These are phyloP conservation scores for Eudorina sp. DNA, from an alignment of 139 green algal species.

Conservation along the genomic window DNA sequence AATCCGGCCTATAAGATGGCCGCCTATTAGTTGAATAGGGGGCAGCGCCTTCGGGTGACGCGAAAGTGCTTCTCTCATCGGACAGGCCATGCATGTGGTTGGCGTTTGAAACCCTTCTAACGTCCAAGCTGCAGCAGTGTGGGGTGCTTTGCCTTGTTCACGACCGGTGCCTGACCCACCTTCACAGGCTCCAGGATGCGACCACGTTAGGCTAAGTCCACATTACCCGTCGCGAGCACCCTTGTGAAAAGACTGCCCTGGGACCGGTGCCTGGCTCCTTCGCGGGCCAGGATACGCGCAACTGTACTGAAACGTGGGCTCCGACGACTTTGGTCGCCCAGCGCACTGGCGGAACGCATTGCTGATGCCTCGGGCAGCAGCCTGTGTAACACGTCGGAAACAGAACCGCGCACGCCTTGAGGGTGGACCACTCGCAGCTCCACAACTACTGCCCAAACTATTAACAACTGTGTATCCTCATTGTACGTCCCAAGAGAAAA, in stretches of 20 bases:
- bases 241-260: background rate
- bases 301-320: background rate
- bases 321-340: background rate
- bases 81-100: too few species aligned
- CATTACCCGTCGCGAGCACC: background rate
- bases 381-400: background rate
- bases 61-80: too few species aligned
- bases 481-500: background rate
- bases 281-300: background rate
- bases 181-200: background rate
- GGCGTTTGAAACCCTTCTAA: too few species aligned
- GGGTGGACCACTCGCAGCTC: background rate
- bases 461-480: background rate
- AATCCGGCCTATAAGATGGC: too few species aligned
- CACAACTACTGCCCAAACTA: background rate
- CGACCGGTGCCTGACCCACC: background rate
- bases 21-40: too few species aligned
- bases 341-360: constrained; percentile 11
- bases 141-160: background rate
- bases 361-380: background rate
- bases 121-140: too few species aligned
- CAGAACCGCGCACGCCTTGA: too few species aligned
- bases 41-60: too few species aligned
- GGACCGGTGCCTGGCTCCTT: background rate
- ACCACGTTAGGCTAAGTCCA: background rate